Base-by-base conservation (phyloP, 768 basidiomycete species). In the Trametes cingulata region DNA sequence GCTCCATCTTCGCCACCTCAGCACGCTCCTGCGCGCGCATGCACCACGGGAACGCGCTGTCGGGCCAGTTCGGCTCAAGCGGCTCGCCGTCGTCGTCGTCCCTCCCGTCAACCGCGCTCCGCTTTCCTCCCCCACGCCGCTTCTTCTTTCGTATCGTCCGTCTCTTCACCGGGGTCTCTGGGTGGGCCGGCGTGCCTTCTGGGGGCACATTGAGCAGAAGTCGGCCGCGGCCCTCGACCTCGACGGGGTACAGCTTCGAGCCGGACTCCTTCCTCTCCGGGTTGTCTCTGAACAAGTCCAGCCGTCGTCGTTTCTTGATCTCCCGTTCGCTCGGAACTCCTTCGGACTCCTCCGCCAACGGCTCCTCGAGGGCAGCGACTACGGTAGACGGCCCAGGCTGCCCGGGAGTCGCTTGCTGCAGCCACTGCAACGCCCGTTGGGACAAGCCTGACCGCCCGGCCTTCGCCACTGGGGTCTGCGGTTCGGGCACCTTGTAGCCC, bases 41-140 rank as follows among this genome's bases (percentile, higher is more conserved):
- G 49, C 81, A 81, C 91, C 91, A 93, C 20, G 91, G 91, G 67
- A 91, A 92, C 72, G 85, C 85, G 8, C 77, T 64, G 66, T 93
- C 91, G 7, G 86, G 87, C 91, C 91, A 93, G 68, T 90, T 86
- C 10, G 90, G 88, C 53, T 74, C 80, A 2, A 58, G 25, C 4
- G 61, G 45, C 36, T 82, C 80, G 1, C 69, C 48, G 5, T 68
- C 63, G n/a, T 73, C 73, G 37, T 78, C 56, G 3, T 22, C 58
- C 15, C 27, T 17, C 1, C 36, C 57, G 17, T n/a, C 56, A n/a
- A 33, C 39, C 17, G 33, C 39, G 17, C 61, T 37, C 29, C 29
- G 29, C 24, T 39, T 58, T 29, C 48, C 27, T 9, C 65, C 56
- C 0, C 72, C 69, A 1, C 71, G 66, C 20, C 79, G 75, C 56